Base-by-base conservation (phyloP, 495 filamentous ascomycete genomes). In the Talaromyces wortmannii region DNA sequence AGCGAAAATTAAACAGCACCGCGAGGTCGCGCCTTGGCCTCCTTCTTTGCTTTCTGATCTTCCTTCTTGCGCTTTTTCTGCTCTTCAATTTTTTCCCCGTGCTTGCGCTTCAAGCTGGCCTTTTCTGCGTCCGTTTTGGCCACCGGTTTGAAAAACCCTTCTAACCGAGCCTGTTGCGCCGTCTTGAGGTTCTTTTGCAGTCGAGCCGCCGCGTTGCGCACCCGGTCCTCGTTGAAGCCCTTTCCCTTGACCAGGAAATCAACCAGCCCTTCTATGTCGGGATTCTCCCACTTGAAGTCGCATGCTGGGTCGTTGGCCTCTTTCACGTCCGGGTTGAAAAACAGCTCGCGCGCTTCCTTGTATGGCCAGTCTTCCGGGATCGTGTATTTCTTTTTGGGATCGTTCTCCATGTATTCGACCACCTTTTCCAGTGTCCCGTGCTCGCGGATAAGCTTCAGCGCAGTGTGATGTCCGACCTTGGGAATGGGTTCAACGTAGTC, bases 401-500 rank as follows among this genome's bases (percentile, higher is more conserved):
- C 86, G n/a, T 79, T 81, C 57, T 89, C 70, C 57, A 96, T 88
- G 60, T 70, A 77, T 55, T 91, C 85, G 36, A 96, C 79, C 10
- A 97, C 89, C 42, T 87, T 87, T 61, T 97, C 94, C 36, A 99
- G 83, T 8, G 79, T 86, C 15, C 87, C 86, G 67, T 96, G 82
- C 60, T 97, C 91, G 48, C 88, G 88, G 61, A 99, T 97, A 45
- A 99, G 73, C 62, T 92, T 94, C 33, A 97, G 78, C 2, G 95
- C 94, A 0, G 92, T 97, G 56, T 78, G 84, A 11, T 94, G 91
- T 11, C 95, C 94, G 52, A 99, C 76, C 62, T 95, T 95, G 52
- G 92, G 92, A 57, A 99, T 88, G 0, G 95, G 90, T 56, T 99
- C 95, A 61, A 97, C 79, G 65, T 99, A 99, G 63, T 99, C 94